Base-by-base conservation (phyloP, 169 alveolate species). In the Amoebophrya sp. region DNA sequence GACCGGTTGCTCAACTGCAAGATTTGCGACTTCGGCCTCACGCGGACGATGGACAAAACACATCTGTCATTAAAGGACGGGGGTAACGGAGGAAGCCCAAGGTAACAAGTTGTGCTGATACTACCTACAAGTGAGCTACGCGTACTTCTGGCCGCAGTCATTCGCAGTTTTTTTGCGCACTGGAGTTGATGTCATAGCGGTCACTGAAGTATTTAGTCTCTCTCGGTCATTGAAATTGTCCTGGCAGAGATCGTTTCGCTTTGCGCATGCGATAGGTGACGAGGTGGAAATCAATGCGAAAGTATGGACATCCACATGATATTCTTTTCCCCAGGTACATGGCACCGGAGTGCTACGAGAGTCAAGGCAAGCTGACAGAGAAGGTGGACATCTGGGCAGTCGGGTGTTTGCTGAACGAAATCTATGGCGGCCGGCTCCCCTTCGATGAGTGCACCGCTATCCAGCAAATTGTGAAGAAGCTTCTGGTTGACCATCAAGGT, bases 21-120 rank as follows among this genome's bases (percentile, higher is more conserved):
- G 89, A 77, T 90, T 40, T 90, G 92, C 54, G 92, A 90, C 89
- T 90, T 90, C 23, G 92, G 92, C 54, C 55, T 90, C 53, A 90
- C 92, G 38, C 47, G 33, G 66, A 39, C 89, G 29, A 77, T 77
- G 90, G 90, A 77, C 40, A 77, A 32, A 40, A 77, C 90, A 38
- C 90, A 77, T 35, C 2, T 77, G 29, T 35, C 47, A 29, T 0
- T n/a, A 1, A n/a, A 77, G n/a, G 90, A 77, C 41, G 90, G 47
- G 18, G 40, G 54, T 33, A 35, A 35, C 40, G 92, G 92, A 0
- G 92, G 88, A 25, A 39, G 77, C 12, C 91, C 91, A 12, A n/a
- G n/a, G n/a, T n/a, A n/a, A n/a, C n/a, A n/a, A n/a, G n/a, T n/a
- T n/a, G n/a, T n/a, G n/a, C n/a, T n/a, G n/a, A n/a, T n/a, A n/a